Conservation (phyloP, 495 filamentous ascomycete genomes). For the Bombardia bombarda region DNA sequence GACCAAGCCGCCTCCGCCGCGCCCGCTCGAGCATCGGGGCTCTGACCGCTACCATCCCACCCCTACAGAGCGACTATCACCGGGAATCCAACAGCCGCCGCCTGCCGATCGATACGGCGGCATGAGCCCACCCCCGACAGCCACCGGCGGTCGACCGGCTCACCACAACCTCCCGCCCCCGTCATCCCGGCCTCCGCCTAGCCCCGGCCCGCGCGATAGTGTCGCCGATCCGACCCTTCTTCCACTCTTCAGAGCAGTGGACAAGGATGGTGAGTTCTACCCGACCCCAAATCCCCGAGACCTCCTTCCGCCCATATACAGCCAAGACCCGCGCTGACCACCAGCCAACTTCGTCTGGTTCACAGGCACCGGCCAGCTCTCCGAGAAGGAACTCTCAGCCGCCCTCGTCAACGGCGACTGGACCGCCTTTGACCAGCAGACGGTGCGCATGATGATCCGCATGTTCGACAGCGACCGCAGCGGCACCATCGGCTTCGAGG, state of each 20-base stretch:
- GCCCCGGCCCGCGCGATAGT: constrained; percentile 51
- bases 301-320: not conserved
- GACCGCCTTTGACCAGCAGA: constrained; percentile 90
- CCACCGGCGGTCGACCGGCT: constrained; percentile 32
- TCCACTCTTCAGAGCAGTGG: constrained; percentile 85
- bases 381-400: constrained; percentile 78
- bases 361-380: constrained; percentile 69
- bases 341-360: constrained; percentile 9
- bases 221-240: constrained; percentile 66
- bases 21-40: constrained; percentile 19
- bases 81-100: constrained; percentile 1
- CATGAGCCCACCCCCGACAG: constrained; percentile 26
- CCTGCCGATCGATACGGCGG: constrained; percentile 12
- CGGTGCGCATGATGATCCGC: constrained; percentile 96
- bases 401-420: constrained; percentile 96
- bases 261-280: constrained; percentile 57
- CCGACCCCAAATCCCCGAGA: too few species aligned
- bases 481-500: constrained; percentile 86
- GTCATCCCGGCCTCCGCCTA: constrained; percentile 55
- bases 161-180: constrained; percentile 44
- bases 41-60: constrained; percentile 10
- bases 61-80: constrained; percentile 4
- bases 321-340: too few species aligned
- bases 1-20: constrained; percentile 29
- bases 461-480: constrained; percentile 94